Evolutionary conservation across 2,329 filamentous ascomycete species (phyloP).

Genomic region (Exophiala bonariae): DNA sequence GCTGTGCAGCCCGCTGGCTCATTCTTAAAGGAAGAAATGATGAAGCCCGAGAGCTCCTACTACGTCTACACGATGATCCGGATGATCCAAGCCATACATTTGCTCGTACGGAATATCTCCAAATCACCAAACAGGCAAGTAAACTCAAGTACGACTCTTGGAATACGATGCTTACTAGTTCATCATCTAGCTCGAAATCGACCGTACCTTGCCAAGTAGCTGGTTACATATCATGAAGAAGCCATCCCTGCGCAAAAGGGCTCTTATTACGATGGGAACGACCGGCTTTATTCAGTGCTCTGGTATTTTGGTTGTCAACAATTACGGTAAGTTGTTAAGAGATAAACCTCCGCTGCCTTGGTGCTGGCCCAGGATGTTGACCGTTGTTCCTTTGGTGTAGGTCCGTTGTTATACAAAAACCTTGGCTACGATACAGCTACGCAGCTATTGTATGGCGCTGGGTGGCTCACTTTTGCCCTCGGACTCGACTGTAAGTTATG

Average conservation of each 20-base stretch:
- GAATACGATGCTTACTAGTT: conserved; percentile 27
- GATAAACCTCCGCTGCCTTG: no score
- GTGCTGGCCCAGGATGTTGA: no score
- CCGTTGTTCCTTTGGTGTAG: no score
- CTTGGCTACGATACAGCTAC: conserved; percentile 42
- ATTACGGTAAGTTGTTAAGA: no score
- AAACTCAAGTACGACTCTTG: no score
- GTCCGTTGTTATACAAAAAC: conserved; percentile 44
- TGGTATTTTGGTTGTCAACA: conserved; percentile 43
- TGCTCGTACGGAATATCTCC: background rate
- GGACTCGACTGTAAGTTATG: conserved; percentile 18
- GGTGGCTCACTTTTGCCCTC: conserved; percentile 25
- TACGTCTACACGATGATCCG: background rate
- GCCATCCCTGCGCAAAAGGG: conserved; percentile 21
- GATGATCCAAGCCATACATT: background rate
- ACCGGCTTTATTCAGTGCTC: conserved; percentile 31
- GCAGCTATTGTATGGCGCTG: conserved; percentile 22
- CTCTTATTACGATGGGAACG: conserved; percentile 16
- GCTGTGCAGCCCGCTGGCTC: background rate
- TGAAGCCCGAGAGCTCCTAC: background rate
- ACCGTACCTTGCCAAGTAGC: conserved; percentile 18
- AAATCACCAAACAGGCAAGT: conserved; percentile 11
- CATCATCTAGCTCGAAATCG: conserved; percentile 23
- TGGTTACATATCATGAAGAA: conserved; percentile 23
- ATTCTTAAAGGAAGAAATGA: background rate